Percentiles rank a stretch among this genome's conserved stretches.
phyloP scores from a whole-genome alignment of 805 yeast genomes.

The Cyberlindnera maclurae region DNA sequence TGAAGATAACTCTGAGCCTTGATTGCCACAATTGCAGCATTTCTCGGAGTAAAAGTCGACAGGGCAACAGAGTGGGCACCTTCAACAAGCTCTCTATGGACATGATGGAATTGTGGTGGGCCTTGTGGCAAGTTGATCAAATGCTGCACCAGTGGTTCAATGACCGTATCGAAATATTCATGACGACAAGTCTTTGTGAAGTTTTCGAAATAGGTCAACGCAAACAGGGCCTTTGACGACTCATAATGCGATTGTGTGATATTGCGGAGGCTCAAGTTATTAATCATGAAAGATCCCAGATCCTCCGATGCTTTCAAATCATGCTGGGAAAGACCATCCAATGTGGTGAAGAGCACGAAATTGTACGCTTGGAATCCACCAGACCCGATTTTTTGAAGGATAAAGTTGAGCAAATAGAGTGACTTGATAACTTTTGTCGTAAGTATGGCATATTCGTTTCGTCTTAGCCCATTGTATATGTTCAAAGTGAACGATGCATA shows the following conservation, averaged over 20 bases:
- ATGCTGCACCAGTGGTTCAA: slow-evolving; percentile 24
- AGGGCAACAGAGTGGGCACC: slow-evolving; percentile 58
- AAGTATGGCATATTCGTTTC: slow-evolving; percentile 14
- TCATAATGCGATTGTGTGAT: slow-evolving; percentile 20
- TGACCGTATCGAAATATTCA: slow-evolving; percentile 27
- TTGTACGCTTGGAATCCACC: slow-evolving; percentile 62
- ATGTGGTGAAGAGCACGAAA: slow-evolving; percentile 44
- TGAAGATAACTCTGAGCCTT: slow-evolving; percentile 35
- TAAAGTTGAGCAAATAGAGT: slow-evolving; percentile 39
- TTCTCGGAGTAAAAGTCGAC: slow-evolving; percentile 23
- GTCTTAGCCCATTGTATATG: slow-evolving; percentile 16
- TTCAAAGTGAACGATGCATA: slow-evolving; percentile 32
- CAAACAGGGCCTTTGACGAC: slow-evolving; percentile 20
- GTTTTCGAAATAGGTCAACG: slow-evolving; percentile 28
- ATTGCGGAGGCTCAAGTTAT: slow-evolving; percentile 16
- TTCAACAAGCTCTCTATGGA: slow-evolving; percentile 38
- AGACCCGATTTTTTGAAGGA: slow-evolving; percentile 47
- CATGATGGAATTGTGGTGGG: slow-evolving; percentile 6
- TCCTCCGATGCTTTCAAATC: slow-evolving; percentile 22
- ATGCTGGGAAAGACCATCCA: slow-evolving; percentile 34
- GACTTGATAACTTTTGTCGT: slow-evolving; percentile 30
- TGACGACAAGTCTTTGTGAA: slow-evolving; percentile 27
- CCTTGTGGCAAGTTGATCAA: slow-evolving; percentile 12
- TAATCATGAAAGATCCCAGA: slow-evolving; percentile 26
- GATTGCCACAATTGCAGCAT: slow-evolving; percentile 17